Conservation (phyloP, 2,329 filamentous ascomycete species). For the Fusarium anthophilum region DNA sequence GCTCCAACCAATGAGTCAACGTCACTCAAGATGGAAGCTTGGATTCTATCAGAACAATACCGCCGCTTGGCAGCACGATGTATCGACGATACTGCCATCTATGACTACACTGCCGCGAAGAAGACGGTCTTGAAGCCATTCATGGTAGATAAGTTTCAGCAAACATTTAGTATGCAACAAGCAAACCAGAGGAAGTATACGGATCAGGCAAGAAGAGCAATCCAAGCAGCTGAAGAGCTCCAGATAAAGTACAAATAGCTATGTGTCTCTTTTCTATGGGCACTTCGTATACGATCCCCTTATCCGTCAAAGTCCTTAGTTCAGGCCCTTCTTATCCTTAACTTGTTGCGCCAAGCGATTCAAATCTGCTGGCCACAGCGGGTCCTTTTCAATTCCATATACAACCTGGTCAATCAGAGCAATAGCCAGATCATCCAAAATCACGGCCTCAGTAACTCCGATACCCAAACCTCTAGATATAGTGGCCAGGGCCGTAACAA, state of each 20-base stretch:
- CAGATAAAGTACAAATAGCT: background rate
- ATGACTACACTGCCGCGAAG: slow-evolving; percentile 13
- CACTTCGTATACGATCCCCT: fast-evolving
- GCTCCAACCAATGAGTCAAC: slow-evolving; percentile 20
- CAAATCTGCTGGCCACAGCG: background rate
- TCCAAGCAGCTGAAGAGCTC: background rate
- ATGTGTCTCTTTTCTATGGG: fast-evolving
- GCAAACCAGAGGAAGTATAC: background rate
- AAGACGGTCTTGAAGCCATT: slow-evolving; percentile 24
- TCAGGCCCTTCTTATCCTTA: background rate
- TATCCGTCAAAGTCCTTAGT: fast-evolving
- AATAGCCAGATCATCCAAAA: background rate
- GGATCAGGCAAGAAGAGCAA: background rate
- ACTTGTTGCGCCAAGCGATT: background rate
- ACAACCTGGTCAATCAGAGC: background rate
- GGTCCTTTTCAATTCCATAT: background rate
- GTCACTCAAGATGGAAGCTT: slow-evolving; percentile 24
- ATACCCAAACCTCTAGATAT: background rate
- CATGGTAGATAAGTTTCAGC: slow-evolving; percentile 25
- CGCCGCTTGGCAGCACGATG: slow-evolving; percentile 23
- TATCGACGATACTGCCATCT: slow-evolving; percentile 22
- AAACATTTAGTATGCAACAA: slow-evolving; percentile 10
- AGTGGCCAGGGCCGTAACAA: fast-evolving
- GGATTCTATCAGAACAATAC: slow-evolving; percentile 23
- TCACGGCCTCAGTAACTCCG: background rate